A percentile compares a stretch with the other conserved stretches of the same genome.
phyloP scores from a whole-genome alignment of 257 asterid species.

The Gentiana straminea region DNA sequence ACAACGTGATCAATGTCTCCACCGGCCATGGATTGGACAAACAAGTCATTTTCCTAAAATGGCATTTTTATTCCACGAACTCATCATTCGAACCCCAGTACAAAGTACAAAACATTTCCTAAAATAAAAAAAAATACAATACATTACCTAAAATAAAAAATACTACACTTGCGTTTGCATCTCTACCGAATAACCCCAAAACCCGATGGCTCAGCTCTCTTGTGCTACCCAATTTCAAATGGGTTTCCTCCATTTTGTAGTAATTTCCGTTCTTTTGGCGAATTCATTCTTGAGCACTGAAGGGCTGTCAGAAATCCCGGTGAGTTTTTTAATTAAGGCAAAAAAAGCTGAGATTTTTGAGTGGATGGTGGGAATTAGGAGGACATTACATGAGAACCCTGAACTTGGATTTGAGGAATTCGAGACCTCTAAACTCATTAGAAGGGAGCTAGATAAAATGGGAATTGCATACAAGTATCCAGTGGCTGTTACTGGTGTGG shows the following conservation, averaged over 20 bases:
- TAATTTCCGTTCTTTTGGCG: constrained; percentile 1
- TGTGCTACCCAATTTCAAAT: constrained; percentile 7
- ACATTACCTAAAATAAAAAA: not conserved
- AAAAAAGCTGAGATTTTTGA: constrained; percentile 35
- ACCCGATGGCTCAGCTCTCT: not conserved
- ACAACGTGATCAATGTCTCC: too few species aligned
- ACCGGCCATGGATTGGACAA: not conserved
- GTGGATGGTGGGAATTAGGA: constrained; percentile 48
- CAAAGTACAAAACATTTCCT: not conserved
- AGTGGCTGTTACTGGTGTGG: constrained; percentile 54
- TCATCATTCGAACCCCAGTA: too few species aligned
- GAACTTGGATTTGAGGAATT: constrained; percentile 66
- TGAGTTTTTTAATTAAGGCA: constrained; percentile 33
- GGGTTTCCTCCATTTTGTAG: constrained; percentile 15
- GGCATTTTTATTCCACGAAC: too few species aligned
- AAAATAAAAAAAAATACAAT: not conserved
- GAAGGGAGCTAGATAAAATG: constrained; percentile 52
- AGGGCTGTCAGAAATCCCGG: constrained; percentile 27
- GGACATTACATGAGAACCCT: constrained; percentile 52
- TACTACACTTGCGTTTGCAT: too few species aligned
- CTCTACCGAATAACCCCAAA: not conserved
- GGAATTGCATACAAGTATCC: constrained; percentile 46
- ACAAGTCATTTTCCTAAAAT: not conserved
- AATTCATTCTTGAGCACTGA: constrained; percentile 22
- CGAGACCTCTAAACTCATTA: constrained; percentile 50